phyloP scores from a whole-genome alignment of 1,284 basidiomycete species.

The Ustilago xerochloae region DNA sequence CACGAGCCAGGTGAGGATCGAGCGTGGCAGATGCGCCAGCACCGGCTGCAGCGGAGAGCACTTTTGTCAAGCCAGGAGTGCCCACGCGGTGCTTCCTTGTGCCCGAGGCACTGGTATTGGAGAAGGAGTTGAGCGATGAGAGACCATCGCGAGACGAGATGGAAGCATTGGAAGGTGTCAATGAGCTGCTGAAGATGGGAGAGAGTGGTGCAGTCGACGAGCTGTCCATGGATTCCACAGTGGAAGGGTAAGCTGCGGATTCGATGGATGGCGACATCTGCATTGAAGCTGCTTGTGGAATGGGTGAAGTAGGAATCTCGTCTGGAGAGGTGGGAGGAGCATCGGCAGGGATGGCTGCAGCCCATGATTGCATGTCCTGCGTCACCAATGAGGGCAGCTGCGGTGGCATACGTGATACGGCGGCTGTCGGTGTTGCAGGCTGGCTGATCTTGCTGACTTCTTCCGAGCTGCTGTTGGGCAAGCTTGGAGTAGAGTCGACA shows the following conservation, averaged over 20 bases:
- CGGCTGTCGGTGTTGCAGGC: not conserved
- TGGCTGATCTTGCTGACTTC: conserved; percentile 26
- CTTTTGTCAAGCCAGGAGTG: conserved; percentile 36
- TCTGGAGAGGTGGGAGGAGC: conserved; percentile 15
- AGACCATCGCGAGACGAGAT: conserved; percentile 7
- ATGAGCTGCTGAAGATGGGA: conserved; percentile 17
- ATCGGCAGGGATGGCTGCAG: conserved; percentile 19
- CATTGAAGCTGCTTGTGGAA: conserved; percentile 11
- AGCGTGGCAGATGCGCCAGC: conserved; percentile 16
- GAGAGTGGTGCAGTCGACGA: conserved; percentile 5
- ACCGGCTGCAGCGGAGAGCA: not conserved
- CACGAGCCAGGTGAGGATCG: conserved; percentile 34
- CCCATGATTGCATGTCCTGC: conserved; percentile 31
- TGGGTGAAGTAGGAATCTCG: conserved; percentile 1
- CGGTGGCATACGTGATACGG: not conserved
- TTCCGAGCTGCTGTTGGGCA: conserved; percentile 32
- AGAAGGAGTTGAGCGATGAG: conserved; percentile 20
- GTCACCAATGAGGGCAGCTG: conserved; percentile 6
- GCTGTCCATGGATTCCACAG: not conserved
- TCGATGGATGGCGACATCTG: conserved; percentile 14
- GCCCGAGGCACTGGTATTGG: conserved; percentile 1
- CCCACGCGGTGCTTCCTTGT: conserved; percentile 24
- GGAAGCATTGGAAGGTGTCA: conserved; percentile 10
- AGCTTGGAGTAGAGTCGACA: conserved; percentile 18
- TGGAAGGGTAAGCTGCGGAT: conserved; percentile 7